These are phyloP conservation scores for Dictyostelium purpureum DNA, from an alignment of 78 protist genomes.

Conservation along the genomic window DNA sequence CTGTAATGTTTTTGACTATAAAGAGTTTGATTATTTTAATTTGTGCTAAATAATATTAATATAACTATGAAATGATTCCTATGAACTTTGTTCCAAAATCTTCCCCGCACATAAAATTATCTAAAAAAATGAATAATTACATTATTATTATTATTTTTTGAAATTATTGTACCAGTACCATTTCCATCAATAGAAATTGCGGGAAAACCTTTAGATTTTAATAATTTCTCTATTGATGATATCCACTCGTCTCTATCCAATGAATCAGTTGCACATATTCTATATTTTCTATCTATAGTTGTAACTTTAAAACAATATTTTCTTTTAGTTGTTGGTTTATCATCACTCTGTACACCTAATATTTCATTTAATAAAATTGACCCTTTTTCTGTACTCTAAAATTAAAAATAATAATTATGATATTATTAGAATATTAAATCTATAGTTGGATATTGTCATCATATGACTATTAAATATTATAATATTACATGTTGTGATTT, in stretches of 20 bases:
- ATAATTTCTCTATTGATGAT: conserved; percentile 15
- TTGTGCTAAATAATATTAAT: too few species aligned
- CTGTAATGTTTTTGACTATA: too few species aligned
- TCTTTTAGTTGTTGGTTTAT: conserved; percentile 44
- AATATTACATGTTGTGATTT: conserved; percentile 45
- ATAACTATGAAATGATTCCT: too few species aligned
- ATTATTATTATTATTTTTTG: neutral
- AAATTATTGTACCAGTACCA: conserved; percentile 1
- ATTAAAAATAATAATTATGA: neutral
- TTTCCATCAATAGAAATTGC: neutral
- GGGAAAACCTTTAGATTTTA: conserved; percentile 19
- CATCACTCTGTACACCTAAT: neutral
- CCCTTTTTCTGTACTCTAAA: conserved; percentile 66
- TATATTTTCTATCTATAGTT: conserved; percentile 58
- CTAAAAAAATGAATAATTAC: too few species aligned
- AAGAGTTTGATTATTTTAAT: too few species aligned
- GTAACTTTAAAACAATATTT: conserved; percentile 64
- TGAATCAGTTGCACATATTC: conserved; percentile 77
- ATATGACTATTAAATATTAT: neutral
- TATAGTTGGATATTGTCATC: too few species aligned
- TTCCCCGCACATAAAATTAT: too few species aligned
- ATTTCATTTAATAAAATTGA: conserved; percentile 24
- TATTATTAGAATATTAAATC: too few species aligned
- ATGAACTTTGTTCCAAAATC: too few species aligned
- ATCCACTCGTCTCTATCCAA: conserved; percentile 72